These are phyloP conservation scores for Lachnellula hyalina DNA, from an alignment of 2,329 filamentous ascomycete species.

Conservation along the genomic window DNA sequence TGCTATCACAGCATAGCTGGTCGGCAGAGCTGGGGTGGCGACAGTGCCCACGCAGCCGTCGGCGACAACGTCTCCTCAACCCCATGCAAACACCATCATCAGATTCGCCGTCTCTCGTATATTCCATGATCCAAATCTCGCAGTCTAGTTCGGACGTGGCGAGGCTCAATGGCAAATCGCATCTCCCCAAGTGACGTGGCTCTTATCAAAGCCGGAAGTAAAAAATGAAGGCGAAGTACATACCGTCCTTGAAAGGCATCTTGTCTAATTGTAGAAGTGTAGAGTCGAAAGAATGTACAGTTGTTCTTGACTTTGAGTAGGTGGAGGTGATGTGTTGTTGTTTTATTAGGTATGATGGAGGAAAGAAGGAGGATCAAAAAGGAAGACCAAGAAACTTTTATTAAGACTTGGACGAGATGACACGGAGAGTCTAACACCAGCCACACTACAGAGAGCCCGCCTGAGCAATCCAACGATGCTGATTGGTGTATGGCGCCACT, in stretches of 20 bases:
- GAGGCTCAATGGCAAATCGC: slow-evolving; percentile 8
- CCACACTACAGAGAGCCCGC: slow-evolving; percentile 2
- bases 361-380: slow-evolving; percentile 7
- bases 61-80: background rate
- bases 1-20: slow-evolving; percentile 1
- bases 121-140: background rate
- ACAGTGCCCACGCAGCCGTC: background rate
- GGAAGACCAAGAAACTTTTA: background rate
- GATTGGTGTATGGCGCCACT: background rate
- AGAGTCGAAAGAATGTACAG: background rate
- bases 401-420: slow-evolving; percentile 3
- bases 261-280: slow-evolving; percentile 28
- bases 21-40: background rate
- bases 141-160: background rate
- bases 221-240: slow-evolving; percentile 19
- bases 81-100: background rate
- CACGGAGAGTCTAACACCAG: slow-evolving; percentile 6
- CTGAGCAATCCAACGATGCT: background rate
- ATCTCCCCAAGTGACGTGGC: slow-evolving; percentile 17
- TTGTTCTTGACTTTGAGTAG: slow-evolving; percentile 13
- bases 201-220: slow-evolving; percentile 2
- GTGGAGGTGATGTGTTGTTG: slow-evolving; percentile 6
- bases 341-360: slow-evolving; percentile 4
- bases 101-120: background rate
- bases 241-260: slow-evolving; percentile 38